Evolutionary conservation across 169 alveolate species (phyloP), one percentile per base, ranked within the genome.

Genomic region (Plasmodium blacklocki): DNA sequence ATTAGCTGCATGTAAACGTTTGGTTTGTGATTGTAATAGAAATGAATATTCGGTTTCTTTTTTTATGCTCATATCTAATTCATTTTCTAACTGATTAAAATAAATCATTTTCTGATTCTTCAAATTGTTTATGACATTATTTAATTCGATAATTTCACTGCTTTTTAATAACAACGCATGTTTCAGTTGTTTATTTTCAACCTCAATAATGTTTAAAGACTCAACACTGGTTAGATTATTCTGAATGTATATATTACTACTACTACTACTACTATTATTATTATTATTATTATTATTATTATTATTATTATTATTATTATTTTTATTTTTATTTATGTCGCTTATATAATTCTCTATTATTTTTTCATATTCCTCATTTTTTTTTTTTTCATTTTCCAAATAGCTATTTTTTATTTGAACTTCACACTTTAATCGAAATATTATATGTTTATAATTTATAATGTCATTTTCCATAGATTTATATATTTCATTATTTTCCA

Each of bases 341-440:
- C 52, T 26, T 5, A 76, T 19, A 29, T 64, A 76, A 29, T 43
- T 76, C 9, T 47, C 58, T 14, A 76, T 21, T 7, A 64, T 64
- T 6, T 64, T 45, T n/a, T 11, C 71, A 64, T 76, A 76, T 21
- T 66, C 76, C n/a, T 76, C 89, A 47, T 76, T 76, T 56, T 76
- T 76, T 43, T 18, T 76, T 56, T 70, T 76, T 6, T 76, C 89
- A 76, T 64, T 76, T 26, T 21, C 29, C 1, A 49, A 49, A 43
- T 64, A 63, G 23, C 89, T 63, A 19, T 47, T 76, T 45, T 50
- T 18, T 12, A 64, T 68, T 64, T 76, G 52, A 19, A 63, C 19
- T 9, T 76, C 74, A 12, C 76, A 21, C 54, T 50, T 66, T 50
- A 76, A 23, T 29, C 52, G 76, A 49, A 63, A 63, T 14, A 64